A percentile compares a stretch with the other conserved stretches of the same genome.
phyloP scores from a whole-genome alignment of 2,329 filamentous ascomycete species.

The Ascochyta pisi region DNA sequence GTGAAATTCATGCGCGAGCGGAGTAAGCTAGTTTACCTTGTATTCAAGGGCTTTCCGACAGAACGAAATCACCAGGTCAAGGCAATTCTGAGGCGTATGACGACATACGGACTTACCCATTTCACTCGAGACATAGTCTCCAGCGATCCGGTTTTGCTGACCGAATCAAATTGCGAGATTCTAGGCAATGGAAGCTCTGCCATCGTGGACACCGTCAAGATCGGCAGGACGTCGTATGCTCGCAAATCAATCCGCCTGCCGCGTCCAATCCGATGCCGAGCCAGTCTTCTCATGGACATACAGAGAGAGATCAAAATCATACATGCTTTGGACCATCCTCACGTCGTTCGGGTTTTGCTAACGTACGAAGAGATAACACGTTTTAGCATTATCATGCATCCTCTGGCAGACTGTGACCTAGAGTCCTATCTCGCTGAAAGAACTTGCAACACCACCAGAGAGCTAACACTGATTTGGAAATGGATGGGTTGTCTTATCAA shows the following conservation, averaged over 20 bases:
- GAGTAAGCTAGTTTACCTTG: neutral
- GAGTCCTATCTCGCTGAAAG: neutral
- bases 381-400: conserved; percentile 1
- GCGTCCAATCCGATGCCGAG: neutral
- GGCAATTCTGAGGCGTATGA: neutral
- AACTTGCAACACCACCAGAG: neutral
- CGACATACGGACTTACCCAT: neutral
- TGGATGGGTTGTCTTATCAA: conserved; percentile 15
- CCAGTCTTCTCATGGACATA: neutral
- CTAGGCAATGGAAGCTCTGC: neutral
- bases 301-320: neutral
- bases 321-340: neutral
- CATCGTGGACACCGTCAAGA: neutral
- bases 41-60: neutral
- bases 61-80: neutral
- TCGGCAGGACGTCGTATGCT: neutral
- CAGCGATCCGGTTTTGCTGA: neutral
- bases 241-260: conserved; percentile 2
- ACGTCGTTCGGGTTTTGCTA: neutral
- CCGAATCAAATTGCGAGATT: neutral
- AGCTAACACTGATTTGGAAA: neutral
- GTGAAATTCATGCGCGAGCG: neutral
- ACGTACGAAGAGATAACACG: neutral
- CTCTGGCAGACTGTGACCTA: neutral
- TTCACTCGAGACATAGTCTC: neutral